Percentiles rank a stretch among this genome's conserved stretches.
Conservation (phyloP, 176 grass and related monocot species). For the Triticum dicoccoides region DNA sequence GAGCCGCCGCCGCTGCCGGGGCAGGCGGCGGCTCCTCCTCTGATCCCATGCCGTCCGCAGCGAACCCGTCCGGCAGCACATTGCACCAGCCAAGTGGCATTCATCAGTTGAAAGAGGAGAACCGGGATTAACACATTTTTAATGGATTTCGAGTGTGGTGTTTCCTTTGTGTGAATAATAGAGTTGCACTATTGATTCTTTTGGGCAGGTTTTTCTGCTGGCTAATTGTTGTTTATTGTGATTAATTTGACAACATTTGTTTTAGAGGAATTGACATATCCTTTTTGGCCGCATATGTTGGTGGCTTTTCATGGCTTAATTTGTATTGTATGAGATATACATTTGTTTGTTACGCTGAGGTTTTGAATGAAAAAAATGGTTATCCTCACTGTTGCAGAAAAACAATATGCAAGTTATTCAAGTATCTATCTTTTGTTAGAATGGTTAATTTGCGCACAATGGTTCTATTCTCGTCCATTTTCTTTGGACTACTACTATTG, state of each 20-base stretch:
- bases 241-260: conserved; percentile 13
- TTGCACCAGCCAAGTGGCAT: not conserved
- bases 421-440: not conserved
- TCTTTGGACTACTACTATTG: not conserved
- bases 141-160: not conserved
- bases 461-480: not conserved
- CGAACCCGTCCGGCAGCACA: not conserved
- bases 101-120: conserved; percentile 40
- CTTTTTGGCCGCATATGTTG: not conserved
- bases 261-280: conserved; percentile 25
- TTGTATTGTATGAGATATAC: conserved; percentile 18
- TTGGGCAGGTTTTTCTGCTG: conserved; percentile 25
- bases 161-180: conserved; percentile 41
- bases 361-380: not conserved
- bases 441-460: not conserved
- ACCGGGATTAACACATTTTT: not conserved
- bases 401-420: not conserved
- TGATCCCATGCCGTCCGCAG: not conserved
- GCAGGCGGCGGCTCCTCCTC: not conserved
- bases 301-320: not conserved
- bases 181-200: conserved; percentile 41
- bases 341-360: conserved; percentile 4
- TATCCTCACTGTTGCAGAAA: not conserved
- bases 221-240: conserved; percentile 26
- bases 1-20: not conserved